Conservation (phyloP, 495 filamentous ascomycete genomes). For the Xylaria acuta region DNA sequence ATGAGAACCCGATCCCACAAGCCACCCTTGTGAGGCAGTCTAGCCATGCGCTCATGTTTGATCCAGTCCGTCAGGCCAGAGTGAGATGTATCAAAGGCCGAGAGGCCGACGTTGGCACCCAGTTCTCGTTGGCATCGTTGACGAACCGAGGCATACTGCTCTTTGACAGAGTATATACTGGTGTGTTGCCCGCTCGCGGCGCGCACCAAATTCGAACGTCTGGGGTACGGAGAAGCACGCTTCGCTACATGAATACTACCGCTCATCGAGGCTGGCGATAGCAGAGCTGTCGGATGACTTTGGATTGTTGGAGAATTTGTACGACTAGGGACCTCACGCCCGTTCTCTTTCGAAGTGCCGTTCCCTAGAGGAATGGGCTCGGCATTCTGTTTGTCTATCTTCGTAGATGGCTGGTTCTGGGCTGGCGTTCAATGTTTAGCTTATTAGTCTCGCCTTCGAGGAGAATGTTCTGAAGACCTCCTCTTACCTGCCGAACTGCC, state of each 20-base stretch:
- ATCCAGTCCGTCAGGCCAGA: slow-evolving; percentile 22
- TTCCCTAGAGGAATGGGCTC: background rate
- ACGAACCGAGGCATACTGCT: slow-evolving; percentile 18
- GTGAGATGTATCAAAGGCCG: slow-evolving; percentile 18
- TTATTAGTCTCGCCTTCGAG: background rate
- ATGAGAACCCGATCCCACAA: slow-evolving; percentile 22
- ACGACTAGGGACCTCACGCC: background rate
- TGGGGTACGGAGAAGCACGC: background rate
- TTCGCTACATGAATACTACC: slow-evolving; percentile 18
- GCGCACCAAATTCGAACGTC: slow-evolving; percentile 10
- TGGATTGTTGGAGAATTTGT: background rate
- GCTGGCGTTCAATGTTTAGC: background rate
- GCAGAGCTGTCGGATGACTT: background rate
- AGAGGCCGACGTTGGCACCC: slow-evolving; percentile 5
- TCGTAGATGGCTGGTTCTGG: background rate
- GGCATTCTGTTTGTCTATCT: background rate
- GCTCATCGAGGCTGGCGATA: slow-evolving; percentile 11
- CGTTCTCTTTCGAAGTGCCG: background rate
- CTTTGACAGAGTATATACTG: slow-evolving; percentile 15
- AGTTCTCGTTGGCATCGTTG: slow-evolving; percentile 17
- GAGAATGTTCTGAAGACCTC: background rate
- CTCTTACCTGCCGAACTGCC: background rate
- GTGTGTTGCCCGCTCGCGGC: slow-evolving; percentile 9
- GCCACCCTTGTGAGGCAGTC: slow-evolving; percentile 19
- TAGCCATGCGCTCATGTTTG: slow-evolving; percentile 20